These are phyloP conservation scores for Cladosporium oxysporum DNA, from an alignment of 2,329 filamentous ascomycete genomes.

Conservation along the genomic window DNA sequence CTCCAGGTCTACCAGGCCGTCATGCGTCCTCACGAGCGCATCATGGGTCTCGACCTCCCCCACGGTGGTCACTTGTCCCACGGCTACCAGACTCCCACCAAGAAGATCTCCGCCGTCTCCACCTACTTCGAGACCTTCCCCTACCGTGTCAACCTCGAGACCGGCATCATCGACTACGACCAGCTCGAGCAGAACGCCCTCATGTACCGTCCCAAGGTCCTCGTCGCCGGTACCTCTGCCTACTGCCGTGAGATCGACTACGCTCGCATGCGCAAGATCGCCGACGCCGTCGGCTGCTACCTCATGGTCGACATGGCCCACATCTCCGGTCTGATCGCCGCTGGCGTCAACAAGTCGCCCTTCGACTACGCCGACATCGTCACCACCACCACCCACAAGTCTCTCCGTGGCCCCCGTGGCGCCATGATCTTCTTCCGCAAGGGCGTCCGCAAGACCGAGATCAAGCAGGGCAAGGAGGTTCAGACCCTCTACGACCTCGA, in stretches of 20 bases:
- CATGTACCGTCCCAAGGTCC: conserved; percentile 92
- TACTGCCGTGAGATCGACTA: conserved; percentile 99
- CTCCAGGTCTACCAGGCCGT: conserved; percentile 88
- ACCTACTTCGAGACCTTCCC: conserved; percentile 99
- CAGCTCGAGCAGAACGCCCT: conserved; percentile 84
- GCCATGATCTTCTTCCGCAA: conserved; percentile 99
- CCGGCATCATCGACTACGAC: conserved; percentile 97
- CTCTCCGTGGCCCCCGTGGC: conserved; percentile 91
- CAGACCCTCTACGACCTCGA: conserved; percentile 84
- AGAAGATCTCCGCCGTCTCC: conserved; percentile 86
- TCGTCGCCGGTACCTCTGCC: conserved; percentile 94
- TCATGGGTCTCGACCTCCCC: conserved; percentile 96
- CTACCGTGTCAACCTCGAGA: conserved; percentile 85
- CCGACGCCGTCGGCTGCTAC: conserved; percentile 90
- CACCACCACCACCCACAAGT: conserved; percentile 99
- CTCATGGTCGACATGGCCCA: conserved; percentile 98
- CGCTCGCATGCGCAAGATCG: conserved; percentile 91
- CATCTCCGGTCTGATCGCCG: conserved; percentile 93
- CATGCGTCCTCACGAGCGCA: conserved; percentile 85
- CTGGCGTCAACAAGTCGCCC: conserved; percentile 88
- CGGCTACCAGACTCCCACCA: conserved; percentile 90
- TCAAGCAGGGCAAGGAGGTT: conserved; percentile 82
- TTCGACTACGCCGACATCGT: conserved; percentile 94
- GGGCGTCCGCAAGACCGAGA: conserved; percentile 84
- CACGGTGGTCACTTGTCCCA: conserved; percentile 96